phyloP scores from a whole-genome alignment of 371 early-diverging fungal genomes.

The Apophysomyces elegans region DNA sequence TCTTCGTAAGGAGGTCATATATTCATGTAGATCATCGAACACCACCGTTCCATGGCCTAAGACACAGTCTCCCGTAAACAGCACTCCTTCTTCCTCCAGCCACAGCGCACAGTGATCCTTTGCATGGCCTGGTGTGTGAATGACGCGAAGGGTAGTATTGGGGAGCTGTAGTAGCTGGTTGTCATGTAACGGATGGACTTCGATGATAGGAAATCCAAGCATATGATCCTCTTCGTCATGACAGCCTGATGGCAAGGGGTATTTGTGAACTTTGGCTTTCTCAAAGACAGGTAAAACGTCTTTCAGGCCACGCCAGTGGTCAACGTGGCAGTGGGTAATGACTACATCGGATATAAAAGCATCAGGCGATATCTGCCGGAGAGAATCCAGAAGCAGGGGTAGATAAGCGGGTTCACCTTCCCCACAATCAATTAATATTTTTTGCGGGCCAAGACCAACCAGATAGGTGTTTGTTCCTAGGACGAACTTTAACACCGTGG shows the following conservation, averaged over 20 bases:
- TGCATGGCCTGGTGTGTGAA: conserved; percentile 87
- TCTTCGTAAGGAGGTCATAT: conserved; percentile 62
- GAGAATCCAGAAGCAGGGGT: conserved; percentile 53
- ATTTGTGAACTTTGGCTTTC: conserved; percentile 37
- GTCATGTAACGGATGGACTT: conserved; percentile 38
- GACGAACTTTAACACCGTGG: not conserved
- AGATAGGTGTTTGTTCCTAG: conserved; percentile 89
- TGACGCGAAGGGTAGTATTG: conserved; percentile 62
- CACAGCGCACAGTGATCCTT: conserved; percentile 79
- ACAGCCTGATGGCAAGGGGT: conserved; percentile 16
- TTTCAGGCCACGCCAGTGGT: conserved; percentile 79
- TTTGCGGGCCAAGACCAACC: conserved; percentile 72
- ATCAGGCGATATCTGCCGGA: conserved; percentile 71
- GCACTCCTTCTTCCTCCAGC: conserved; percentile 71
- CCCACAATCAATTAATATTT: conserved; percentile 84
- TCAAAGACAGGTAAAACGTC: conserved; percentile 40
- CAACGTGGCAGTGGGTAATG: conserved; percentile 85
- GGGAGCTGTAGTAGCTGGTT: conserved; percentile 60
- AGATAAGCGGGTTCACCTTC: conserved; percentile 79
- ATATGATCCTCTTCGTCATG: conserved; percentile 16
- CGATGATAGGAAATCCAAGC: conserved; percentile 30
- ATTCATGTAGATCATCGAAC: conserved; percentile 71
- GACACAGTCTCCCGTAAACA: conserved; percentile 86
- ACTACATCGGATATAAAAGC: conserved; percentile 75
- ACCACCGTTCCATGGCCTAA: conserved; percentile 85